Conservation (phyloP, 1,284 basidiomycete genomes). For the Ustilago trichophora region DNA sequence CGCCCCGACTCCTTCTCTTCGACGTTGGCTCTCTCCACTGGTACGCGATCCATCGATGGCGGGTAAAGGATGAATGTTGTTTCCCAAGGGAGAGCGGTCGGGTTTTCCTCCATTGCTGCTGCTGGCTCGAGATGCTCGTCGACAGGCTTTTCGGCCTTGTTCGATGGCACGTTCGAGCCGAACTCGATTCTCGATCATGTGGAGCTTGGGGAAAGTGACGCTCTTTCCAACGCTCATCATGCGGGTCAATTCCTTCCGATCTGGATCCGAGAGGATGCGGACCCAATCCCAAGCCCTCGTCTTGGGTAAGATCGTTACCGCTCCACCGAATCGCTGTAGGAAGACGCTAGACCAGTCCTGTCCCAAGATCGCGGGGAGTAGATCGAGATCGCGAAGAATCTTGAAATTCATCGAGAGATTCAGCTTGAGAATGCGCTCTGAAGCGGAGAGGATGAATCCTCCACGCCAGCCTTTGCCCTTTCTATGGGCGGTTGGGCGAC, state of each 20-base stretch:
- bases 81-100: no score
- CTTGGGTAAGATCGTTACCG: slow-evolving; percentile 64
- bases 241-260: slow-evolving; percentile 53
- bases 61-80: slow-evolving; percentile 9
- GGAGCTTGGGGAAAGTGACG: slow-evolving; percentile 62
- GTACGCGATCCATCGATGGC: slow-evolving; percentile 25
- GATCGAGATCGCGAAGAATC: slow-evolving; percentile 63
- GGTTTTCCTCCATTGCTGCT: slow-evolving; percentile 3
- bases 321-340: slow-evolving; percentile 60
- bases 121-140: slow-evolving; percentile 19
- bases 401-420: slow-evolving; percentile 64
- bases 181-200: slow-evolving; percentile 65
- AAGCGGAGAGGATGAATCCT: slow-evolving; percentile 80
- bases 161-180: slow-evolving; percentile 62
- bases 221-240: slow-evolving; percentile 58
- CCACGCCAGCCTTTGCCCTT: slow-evolving; percentile 82
- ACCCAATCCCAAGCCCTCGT: slow-evolving; percentile 62
- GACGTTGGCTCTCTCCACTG: slow-evolving; percentile 18
- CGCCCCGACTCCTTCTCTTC: slow-evolving; percentile 3
- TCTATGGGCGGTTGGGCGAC: slow-evolving; percentile 88
- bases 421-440: slow-evolving; percentile 65
- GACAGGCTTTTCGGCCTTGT: slow-evolving; percentile 46
- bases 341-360: slow-evolving; percentile 65
- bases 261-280: slow-evolving; percentile 60
- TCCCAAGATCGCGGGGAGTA: slow-evolving; percentile 60